phyloP scores from a whole-genome alignment of 352 stramenopile species.

The Blastocystis hominis region DNA sequence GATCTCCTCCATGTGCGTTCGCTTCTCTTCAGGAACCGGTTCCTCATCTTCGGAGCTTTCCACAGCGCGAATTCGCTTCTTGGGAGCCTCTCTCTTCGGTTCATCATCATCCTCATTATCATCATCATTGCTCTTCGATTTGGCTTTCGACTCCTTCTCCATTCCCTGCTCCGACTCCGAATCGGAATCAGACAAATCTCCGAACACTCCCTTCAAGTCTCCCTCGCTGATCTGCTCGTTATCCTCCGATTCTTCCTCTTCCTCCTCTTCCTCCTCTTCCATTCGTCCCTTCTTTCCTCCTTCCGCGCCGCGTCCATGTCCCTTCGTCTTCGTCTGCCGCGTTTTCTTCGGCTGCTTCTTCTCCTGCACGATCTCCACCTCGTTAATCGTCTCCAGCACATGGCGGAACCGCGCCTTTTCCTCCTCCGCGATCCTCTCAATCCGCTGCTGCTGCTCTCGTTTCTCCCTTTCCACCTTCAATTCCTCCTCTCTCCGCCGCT shows the following conservation, averaged over 20 bases:
- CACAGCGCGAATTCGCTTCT: constrained; percentile 34
- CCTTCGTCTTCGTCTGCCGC: neutral
- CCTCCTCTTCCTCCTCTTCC: constrained; percentile 19
- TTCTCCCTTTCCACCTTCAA: constrained; percentile 30
- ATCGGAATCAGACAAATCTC: neutral
- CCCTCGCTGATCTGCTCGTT: constrained; percentile 45
- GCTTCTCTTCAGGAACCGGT: neutral
- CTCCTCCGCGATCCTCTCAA: constrained; percentile 7
- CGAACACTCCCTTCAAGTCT: constrained; percentile 14
- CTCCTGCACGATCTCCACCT: neutral
- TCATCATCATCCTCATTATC: too few relatives aligned
- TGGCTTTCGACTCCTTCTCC: too few relatives aligned
- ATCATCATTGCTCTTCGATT: too few relatives aligned
- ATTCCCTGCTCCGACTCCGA: neutral
- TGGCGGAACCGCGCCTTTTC: neutral
- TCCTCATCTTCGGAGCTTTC: constrained; percentile 41
- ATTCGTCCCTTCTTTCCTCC: neutral
- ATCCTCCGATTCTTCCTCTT: constrained; percentile 10
- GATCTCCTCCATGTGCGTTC: neutral
- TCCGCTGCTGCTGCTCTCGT: neutral
- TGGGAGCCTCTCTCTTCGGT: neutral
- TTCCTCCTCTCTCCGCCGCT: constrained; percentile 16
- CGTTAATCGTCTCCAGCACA: neutral
- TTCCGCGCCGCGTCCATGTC: neutral
- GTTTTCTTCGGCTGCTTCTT: neutral